These are phyloP conservation scores for Suhomyces vadensis DNA, from an alignment of 805 yeast genomes.

Conservation along the genomic window DNA sequence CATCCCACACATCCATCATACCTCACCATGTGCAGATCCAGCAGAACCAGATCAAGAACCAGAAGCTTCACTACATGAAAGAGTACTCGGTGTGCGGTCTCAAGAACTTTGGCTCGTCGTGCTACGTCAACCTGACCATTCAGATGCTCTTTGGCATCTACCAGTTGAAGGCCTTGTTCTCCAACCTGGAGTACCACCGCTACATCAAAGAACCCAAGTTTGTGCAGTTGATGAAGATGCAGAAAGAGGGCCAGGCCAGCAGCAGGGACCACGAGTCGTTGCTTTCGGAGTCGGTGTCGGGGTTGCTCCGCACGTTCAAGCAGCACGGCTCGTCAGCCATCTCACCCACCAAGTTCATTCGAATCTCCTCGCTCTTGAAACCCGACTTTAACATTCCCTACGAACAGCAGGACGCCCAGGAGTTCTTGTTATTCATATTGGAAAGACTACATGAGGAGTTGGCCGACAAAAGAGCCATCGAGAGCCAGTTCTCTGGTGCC, in stretches of 20 bases:
- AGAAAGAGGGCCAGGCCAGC: slow-evolving; percentile 10
- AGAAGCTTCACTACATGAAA: slow-evolving; percentile 28
- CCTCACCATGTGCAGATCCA: slow-evolving; percentile 34
- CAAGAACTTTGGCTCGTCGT: slow-evolving; percentile 68
- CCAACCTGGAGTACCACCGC: slow-evolving; percentile 43
- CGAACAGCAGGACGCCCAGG: slow-evolving; percentile 84
- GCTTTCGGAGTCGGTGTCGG: slow-evolving; percentile 52
- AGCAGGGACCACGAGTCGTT: slow-evolving; percentile 14
- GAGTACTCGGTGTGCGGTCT: slow-evolving; percentile 59
- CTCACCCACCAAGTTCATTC: slow-evolving; percentile 64
- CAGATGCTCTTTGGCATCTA: slow-evolving; percentile 65
- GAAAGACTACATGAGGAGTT: slow-evolving; percentile 72
- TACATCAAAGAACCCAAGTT: slow-evolving; percentile 40
- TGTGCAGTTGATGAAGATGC: slow-evolving; percentile 22
- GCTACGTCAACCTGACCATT: slow-evolving; percentile 73
- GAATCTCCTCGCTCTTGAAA: slow-evolving; percentile 50
- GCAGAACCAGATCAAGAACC: slow-evolving; percentile 14
- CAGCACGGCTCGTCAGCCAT: slow-evolving; percentile 60
- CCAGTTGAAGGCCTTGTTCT: slow-evolving; percentile 50
- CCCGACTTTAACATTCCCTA: slow-evolving; percentile 70
- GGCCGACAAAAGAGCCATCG: slow-evolving; percentile 22
- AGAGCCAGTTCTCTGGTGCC: slow-evolving; percentile 19
- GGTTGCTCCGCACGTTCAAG: slow-evolving; percentile 57
- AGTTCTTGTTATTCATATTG: slow-evolving; percentile 63
- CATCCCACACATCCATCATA: slow-evolving; percentile 11